Evolutionary conservation across 179 eudicot genomes (phyloP).

Genomic region (Spinacia oleracea): DNA sequence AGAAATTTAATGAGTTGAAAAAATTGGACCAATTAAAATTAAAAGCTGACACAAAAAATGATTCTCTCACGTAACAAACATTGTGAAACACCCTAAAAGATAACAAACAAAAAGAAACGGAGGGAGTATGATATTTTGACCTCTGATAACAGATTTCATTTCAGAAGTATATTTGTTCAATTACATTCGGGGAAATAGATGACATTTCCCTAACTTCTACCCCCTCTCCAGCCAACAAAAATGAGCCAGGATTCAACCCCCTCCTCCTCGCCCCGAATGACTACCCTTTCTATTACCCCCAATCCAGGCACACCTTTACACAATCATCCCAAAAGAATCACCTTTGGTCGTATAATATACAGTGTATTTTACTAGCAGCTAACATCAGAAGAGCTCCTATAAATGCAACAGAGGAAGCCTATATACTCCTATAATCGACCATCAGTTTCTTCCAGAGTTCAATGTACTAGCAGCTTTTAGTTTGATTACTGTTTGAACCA

Average conservation of each 20-base stretch:
- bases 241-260: neutral
- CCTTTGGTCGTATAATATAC: neutral
- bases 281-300: neutral
- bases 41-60: no score
- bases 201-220: neutral
- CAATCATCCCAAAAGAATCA: constrained; percentile 18
- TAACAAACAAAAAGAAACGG: no score
- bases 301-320: neutral
- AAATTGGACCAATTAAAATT: no score
- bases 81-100: no score
- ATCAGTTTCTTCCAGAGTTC: neutral
- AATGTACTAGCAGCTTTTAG: neutral
- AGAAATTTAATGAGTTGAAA: no score
- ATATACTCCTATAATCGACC: neutral
- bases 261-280: neutral
- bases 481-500: neutral
- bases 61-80: no score
- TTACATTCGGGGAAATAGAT: neutral
- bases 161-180: neutral
- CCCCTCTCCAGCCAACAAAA: neutral
- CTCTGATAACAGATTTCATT: neutral
- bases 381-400: neutral
- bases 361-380: neutral
- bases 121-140: neutral
- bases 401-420: neutral